Base-by-base conservation (phyloP, 345 rosid genomes). In the Lumnitzera littorea region DNA sequence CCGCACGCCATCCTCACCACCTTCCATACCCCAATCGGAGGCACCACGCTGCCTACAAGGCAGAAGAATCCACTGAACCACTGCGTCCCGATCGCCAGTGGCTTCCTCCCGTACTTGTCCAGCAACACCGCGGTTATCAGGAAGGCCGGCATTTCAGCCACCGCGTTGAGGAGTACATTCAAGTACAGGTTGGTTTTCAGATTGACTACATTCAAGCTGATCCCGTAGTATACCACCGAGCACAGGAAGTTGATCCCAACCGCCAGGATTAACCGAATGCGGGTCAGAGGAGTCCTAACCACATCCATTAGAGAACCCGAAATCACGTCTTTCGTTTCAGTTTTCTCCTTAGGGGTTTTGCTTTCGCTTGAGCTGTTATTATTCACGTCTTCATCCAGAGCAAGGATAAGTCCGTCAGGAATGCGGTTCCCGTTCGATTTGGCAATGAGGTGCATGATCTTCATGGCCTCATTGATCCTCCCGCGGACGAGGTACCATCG, bases 401-500 rank as follows among this genome's bases (percentile, higher is more conserved):
- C 83, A 0, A 92, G 80, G 24, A 75, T 61, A 43, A 87, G 90
- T 13, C 83, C 84, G 4, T 72, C 76, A 0, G 98, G 91, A 50
- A 92, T 71, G 62, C 67, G 66, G n/a, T 71, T 74, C 3, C 87
- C 84, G 5, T 87, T 87, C 0, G 74, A 65, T 51, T 74, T 69
- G 4, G 98, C 98, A 14, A 92, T 89, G 13, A 20, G 12, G 2
- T 67, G 74, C 96, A 92, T 81, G n/a, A 89, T 24, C 48, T 78
- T 77, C 96, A 80, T 87, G 2, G 96, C 98, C 36, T 87, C 82
- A 0, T 78, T 67, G 46, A 76, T 66, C 74, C 66, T 78, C 31
- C 98, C 91, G 4, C 87, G 91, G 17, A 92, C 89, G 20, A 89
- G 86, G 68, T 85, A 92, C 96, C 98, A 92, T 15, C 98, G 73